Evolutionary conservation across 257 asterid genomes (phyloP), one percentile per base, ranked within the genome.

Genomic region (Fraxinus americana): DNA sequence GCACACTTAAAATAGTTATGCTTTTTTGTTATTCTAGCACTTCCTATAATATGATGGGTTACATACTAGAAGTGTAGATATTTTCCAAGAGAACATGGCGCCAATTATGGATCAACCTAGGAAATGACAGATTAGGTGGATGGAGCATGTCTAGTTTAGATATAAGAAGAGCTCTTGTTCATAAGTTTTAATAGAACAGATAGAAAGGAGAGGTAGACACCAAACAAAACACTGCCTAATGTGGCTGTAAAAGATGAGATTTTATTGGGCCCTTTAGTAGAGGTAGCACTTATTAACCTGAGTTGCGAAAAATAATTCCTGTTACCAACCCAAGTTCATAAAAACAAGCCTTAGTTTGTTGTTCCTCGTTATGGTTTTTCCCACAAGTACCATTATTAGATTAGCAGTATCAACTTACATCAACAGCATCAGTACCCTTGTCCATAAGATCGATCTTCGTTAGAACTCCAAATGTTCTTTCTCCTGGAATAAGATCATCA

Each of bases 351-450:
- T 54, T 52, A 52, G 9, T 21, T 43, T 11, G 50, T 17, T 54
- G 63, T 54, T 54, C 10, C 10, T 54, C n/a, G 8, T 54, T 54
- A 54, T 54, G 27, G 65, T 19, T 54, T 54, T 54, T n/a, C 23
- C 27, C 65, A 4, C 23, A 41, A 48, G 72, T 14, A 79, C 16
- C 14, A 43, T 43, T 10, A 59, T 57, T 50, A 77, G 54, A 76
- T 71, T 30, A 52, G 71, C 63, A 65, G 80, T 66, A 43, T 71
- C 67, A 77, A 87, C 92, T 90, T 87, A 91, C 98, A 39, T 92
- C 98, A 69, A 84, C 97, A 72, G 97, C 97, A 91, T 92, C 97
- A 16, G 98, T 92, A 76, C 98, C 98, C 96, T 92, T 89, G 92
- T 92, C 98, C 98, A 92, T 92, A 45, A 92, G 97, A 88, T 92